Base-by-base conservation (phyloP, 768 basidiomycete genomes). In the Psilocybe cyanescens region DNA sequence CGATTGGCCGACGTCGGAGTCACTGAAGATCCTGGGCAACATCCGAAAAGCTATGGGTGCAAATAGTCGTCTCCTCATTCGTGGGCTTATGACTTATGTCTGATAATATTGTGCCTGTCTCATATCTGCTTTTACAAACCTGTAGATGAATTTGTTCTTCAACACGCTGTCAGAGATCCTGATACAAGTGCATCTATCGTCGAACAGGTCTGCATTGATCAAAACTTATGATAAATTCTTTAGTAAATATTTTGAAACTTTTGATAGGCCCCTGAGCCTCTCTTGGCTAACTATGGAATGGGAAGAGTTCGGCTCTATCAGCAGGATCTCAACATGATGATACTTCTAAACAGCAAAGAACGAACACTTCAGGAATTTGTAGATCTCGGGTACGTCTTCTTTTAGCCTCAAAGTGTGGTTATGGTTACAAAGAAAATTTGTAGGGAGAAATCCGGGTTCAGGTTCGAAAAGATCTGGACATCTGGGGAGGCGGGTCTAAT, bases 301-400 rank as follows among this genome's bases (percentile, higher is more conserved):
- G 83, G 79, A 1, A 72, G 70, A 46, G 68, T 78, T 41, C 68
- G 76, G 5, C 71, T 72, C 30, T 83, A 83, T 61, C 69, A 78
- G 35, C 76, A 77, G 49, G 83, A 84, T 58, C 54, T 83, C 50
- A 76, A 75, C 56, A 82, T 84, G 81, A 78, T 81, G 76, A 51
- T 69, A 12, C 28, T 73, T 12, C 66, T 78, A 14, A 82, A 84
- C 55, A 68, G 74, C 5, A 74, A 77, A 65, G 82, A 83, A 61
- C 76, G 83, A 4, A 77, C 75, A 0, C 51, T 83, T 9, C 63
- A 75, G 2, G 76, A 82, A 4, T 80, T 78, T 49, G 72, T 77
- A 8, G 59, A 73, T 1, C 60, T 83, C 3, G 78, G 50, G 8
- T 35, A 35, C 11, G 6, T 35, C 6, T 35, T 35, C 33, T 35